Evolutionary conservation across 129 eudicot species (phyloP), one percentile per base, ranked within the genome.

Genomic region (Pulicaria dysenterica): DNA sequence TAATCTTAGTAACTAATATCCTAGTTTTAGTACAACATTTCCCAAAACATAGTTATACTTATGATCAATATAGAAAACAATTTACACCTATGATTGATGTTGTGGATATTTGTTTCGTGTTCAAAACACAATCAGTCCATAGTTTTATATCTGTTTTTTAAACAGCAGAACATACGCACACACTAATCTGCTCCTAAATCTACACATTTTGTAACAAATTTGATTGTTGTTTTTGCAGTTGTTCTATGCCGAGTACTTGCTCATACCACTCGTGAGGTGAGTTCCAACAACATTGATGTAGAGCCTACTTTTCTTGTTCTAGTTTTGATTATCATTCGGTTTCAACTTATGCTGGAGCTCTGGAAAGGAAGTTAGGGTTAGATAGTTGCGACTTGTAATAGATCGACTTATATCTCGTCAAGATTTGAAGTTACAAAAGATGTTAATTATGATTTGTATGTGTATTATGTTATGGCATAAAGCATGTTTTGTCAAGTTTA

Each of bases 181-280:
- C n/a, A n/a, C n/a, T n/a, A n/a, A n/a, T n/a, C n/a, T n/a, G n/a
- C n/a, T n/a, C n/a, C n/a, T n/a, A n/a, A n/a, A n/a, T n/a, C n/a
- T n/a, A n/a, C n/a, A n/a, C n/a, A n/a, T n/a, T n/a, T n/a, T 24
- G 31, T 24, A 24, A 24, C 54, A 5, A 48, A 48, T 5, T 4
- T 56, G 41, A 15, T 8, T 72, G 4, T 11, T 66, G 8, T 63
- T 14, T 38, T 62, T 83, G 86, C 91, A 94, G 97, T 91, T 94
- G 44, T 94, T 94, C 75, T 94, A 94, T 55, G 99, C 99, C 1
- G 99, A 94, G 82, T 94, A 94, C 73, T 73, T 94, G 80, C 96
- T 94, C 64, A 90, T 94, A 59, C 99, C 99, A 19, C 88, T 94
- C 19, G 96, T 94, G 41, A 83, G 99, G 83, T 94, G 83, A 88